Evolutionary conservation across 352 stramenopile species (phyloP), one percentile per base, ranked within the genome.

Genomic region (Globisporangium cylindrosporum): DNA sequence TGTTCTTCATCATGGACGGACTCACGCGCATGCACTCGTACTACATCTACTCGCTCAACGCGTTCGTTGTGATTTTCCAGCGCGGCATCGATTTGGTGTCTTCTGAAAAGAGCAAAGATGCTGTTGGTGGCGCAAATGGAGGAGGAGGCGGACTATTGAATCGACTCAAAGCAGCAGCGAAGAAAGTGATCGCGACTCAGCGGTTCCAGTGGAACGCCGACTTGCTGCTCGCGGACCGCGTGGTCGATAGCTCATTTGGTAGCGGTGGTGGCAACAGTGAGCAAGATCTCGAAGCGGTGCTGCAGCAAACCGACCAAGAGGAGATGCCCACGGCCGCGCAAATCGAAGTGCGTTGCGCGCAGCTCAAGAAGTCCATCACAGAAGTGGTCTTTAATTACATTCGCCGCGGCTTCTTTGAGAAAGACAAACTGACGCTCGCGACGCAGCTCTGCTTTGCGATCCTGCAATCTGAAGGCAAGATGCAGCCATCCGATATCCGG

Each of bases 1-100:
- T 98, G 3, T 98, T 98, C 76, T 98, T 98, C 77, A 75, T 98
- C 53, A 97, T 98, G 88, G 94, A 97, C 69, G 88, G 90, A 9
- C 76, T 98, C 41, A 68, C 92, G 53, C 96, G 94, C 36, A 93
- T 98, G 61, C 93, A 98, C 69, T 86, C 92, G 59, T 98, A 98
- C 76, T 98, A 98, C 69, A 94, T 98, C 61, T 98, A 98, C 69
- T 98, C 91, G 15, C 79, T 98, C 29, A 97, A 97, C 64, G 92
- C 95, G 4, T 99, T 98, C 72, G 95, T 98, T 10, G 89, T 95
- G 22, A 97, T 98, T 66, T 97, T 98, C 69, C 93, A 98, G 64
- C 92, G 96, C 25, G 96, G 91, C 55, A 98, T 99, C 41, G 94
- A 98, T 64, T 59, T 94, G 8, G 91, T 98, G 20, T 80, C 84